These are phyloP conservation scores for Mercurialis annua DNA, from an alignment of 345 rosid species.

Conservation along the genomic window DNA sequence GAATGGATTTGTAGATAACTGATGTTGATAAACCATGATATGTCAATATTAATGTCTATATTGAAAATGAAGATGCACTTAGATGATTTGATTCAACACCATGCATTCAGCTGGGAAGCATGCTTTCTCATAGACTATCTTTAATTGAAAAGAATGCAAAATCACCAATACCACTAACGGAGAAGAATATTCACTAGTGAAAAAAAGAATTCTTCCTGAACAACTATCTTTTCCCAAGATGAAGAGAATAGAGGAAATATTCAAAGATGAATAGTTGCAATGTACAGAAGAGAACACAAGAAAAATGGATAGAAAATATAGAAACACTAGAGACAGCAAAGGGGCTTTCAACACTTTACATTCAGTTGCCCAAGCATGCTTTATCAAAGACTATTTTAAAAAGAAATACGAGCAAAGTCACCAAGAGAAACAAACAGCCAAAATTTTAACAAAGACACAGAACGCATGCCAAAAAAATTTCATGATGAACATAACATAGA, in stretches of 20 bases:
- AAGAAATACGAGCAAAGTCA: no score
- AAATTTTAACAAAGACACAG: no score
- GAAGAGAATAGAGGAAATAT: neutral
- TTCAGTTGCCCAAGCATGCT: no score
- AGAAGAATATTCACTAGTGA: neutral
- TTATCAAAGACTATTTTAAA: no score
- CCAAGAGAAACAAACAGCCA: no score
- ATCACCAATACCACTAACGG: neutral
- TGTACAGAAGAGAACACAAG: neutral
- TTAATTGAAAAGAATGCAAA: neutral
- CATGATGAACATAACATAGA: neutral
- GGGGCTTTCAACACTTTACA: no score
- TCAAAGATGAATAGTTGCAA: neutral
- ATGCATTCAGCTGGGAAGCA: neutral
- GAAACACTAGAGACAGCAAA: constrained; percentile 1
- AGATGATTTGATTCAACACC: neutral
- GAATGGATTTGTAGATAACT: neutral
- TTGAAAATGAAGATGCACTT: neutral
- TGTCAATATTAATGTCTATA: neutral
- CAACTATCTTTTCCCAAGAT: neutral
- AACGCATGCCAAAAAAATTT: no score
- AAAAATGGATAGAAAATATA: neutral
- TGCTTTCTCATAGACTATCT: neutral
- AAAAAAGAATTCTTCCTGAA: no score
- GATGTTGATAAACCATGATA: no score